Base-by-base conservation (phyloP, 305 asterid species). In the Caryopteris hybrid region DNA sequence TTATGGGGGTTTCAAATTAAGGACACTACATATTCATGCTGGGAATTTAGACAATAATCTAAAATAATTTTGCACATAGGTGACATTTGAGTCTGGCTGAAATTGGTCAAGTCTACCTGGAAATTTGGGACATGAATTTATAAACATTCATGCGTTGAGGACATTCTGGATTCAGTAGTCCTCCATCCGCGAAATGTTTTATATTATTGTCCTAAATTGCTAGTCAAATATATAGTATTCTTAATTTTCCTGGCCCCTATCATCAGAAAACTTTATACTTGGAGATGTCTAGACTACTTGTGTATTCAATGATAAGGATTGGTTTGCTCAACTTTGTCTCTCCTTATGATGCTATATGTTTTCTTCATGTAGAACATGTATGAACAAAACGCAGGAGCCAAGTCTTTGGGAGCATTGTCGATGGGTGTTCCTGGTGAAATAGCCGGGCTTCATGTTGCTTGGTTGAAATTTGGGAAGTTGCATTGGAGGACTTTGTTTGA, bases 401-500 rank as follows among this genome's bases (percentile, higher is more conserved):
- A 90, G 78, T 53, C 21, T 61, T 4, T 3, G 4, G 97, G 99
- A 31, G 88, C 92, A 31, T 65, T 93, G 52, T 73, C 97, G 1
- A 88, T 87, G 88, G 99, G 94, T 3, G 91, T 86, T 57, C 99
- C 99, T 0, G 92, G 99, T 48, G 99, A 93, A 79, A 13, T 88
- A 74, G 99, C 97, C 0, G 99, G 99, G 60, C 95, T 93, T 47
- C 85, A 93, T 12, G 69, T 13, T 27, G 97, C 95, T 21, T 93
- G 99, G 97, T 59, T 69, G 66, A 88, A 67, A 66, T 73, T 74
- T 23, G 99, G 99, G 31, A 85, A 78, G 55, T 66, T 93, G 65
- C 95, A 95, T 1, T 93, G 99, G 99, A 79, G 51, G 70, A 55
- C 82, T 38, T 57, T 93, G 77, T 76, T 88, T 8, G 78, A 80